Evolutionary conservation across 768 basidiomycete genomes (phyloP), one percentile per base, ranked within the genome.

Genomic region (Agaricus subrufescens): DNA sequence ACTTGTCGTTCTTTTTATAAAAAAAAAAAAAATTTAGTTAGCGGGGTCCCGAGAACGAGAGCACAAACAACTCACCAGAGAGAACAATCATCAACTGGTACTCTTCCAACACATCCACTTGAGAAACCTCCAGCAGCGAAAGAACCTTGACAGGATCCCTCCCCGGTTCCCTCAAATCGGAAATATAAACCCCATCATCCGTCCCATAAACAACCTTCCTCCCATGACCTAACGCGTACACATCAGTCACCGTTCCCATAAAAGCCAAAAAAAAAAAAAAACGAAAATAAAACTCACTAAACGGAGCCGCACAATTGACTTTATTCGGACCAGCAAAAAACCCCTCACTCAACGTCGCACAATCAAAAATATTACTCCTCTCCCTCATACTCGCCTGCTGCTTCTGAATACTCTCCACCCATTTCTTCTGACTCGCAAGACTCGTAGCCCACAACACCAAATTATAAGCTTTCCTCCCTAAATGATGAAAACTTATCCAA

Each of bases 61-160:
- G 25, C 11, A 47, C 31, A 49, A n/a, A 12, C 3, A 27, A 39
- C 78, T 38, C 56, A 90, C 94, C 94, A n/a, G 97, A 94, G n/a
- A 99, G 82, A n/a, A 98, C 96, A 56, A 99, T 89, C 57, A 99
- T 78, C 2, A 98, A 79, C 63, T 95, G 90, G 66, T 95, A 97
- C 56, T 97, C 94, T 69, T 98, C 96, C 54, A 99, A 78, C 7
- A 99, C 89, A 62, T 98, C 97, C 7, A 99, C 89, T 73, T 99
- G 97, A 1, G 87, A 81, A 14, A 99, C 96, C 61, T 96, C 93
- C 43, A 89, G 76, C 26, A 98, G 71, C 11, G 88, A 87, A 56
- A 99, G 77, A 29, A 99, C 94, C 71, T 94, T 93, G 27, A 92
- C 78, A 0, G 96, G 97, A 25, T 93, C 91, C 45, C 85, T 82